Evolutionary conservation across 495 filamentous ascomycete genomes (phyloP), one percentile per base, ranked within the genome.

Genomic region (Daldinia childiae): DNA sequence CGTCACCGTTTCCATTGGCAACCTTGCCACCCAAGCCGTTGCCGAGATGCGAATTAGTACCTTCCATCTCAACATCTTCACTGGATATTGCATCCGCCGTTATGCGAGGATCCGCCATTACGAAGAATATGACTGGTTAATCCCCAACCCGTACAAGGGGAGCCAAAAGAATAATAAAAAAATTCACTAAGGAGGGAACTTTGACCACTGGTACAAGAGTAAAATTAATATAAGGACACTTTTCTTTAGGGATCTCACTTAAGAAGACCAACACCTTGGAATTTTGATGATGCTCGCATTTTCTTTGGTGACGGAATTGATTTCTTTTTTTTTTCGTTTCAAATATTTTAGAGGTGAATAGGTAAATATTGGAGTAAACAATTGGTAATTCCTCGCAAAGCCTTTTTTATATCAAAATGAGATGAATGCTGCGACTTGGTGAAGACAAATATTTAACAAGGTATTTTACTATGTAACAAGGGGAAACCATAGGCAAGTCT

Each of bases 21-120:
- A 36, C 3, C 3, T 65, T 65, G 57, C 27, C 56, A 54, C 51
- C 71, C 26, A 58, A 45, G 38, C 66, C 58, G n/a, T 62, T 66
- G 52, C 62, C 54, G 30, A 52, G 48, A 66, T 62, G 56, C 38
- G 36, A 54, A 26, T 68, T 41, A n/a, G 59, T 62, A 29, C 62
- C 62, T 48, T 36, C 66, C 71, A 73, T 73, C 62, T 73, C 58
- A 24, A 73, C 50, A 24, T 73, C 71, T 15, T 73, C 62, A 24
- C 58, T 55, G 19, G 66, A 36, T 26, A 52, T 38, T 9, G 39
- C 50, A 54, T 63, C 62, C 12, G 39, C 34, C 52, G 41, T 27
- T 45, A 69, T 58, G 52, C 58, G 45, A 64, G 57, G 58, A 43
- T 66, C 66, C 41, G 64, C 58, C 62, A 59, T 62, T 24, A 15